Evolutionary conservation across 129 eudicot species (phyloP), one percentile per base, ranked within the genome.

Genomic region (Escallonia herrerae): DNA sequence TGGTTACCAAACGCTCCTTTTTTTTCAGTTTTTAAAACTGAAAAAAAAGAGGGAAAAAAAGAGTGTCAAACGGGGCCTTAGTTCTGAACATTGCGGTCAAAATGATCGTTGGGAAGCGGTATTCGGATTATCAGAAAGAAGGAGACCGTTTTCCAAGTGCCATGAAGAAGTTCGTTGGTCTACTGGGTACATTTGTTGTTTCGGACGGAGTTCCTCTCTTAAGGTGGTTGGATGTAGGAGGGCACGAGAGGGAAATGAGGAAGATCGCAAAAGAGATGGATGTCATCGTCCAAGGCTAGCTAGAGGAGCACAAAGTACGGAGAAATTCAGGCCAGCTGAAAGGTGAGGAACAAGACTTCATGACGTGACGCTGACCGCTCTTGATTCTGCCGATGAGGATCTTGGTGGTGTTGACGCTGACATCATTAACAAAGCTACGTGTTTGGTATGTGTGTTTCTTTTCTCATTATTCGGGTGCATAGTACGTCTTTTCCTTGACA

Each of bases 191-290:
- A 4, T 56, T 33, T 56, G 14, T 22, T 12, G 33, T 67, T 42
- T 57, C 56, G 6, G 65, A 68, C 58, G 3, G 10, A 2, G 8
- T 69, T 47, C 66, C 74, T 7, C 48, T 3, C 11, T 39, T 69
- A 4, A 46, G 74, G 14, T 47, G 64, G 55, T 69, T 69, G 66
- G 74, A 69, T n/a, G 39, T 69, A 14, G 60, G 74, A 22, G 74
- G 66, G 3, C 2, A 59, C 15, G 59, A 62, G 58, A 72, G 63
- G 59, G 55, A 11, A 8, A 63, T 63, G 69, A 39, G 15, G 56
- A 45, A 55, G 15, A 38, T 14, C 10, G 69, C 58, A 4, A 55
- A 41, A 15, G 63, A 55, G 8, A 52, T 38, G 60, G 70, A 63
- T 9, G 3, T 6, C 45, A 50, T 72, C 11, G 40, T 63, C 5